These are phyloP conservation scores for Zygosaccharomyces rouxii DNA, from an alignment of 805 yeast species.

Conservation along the genomic window DNA sequence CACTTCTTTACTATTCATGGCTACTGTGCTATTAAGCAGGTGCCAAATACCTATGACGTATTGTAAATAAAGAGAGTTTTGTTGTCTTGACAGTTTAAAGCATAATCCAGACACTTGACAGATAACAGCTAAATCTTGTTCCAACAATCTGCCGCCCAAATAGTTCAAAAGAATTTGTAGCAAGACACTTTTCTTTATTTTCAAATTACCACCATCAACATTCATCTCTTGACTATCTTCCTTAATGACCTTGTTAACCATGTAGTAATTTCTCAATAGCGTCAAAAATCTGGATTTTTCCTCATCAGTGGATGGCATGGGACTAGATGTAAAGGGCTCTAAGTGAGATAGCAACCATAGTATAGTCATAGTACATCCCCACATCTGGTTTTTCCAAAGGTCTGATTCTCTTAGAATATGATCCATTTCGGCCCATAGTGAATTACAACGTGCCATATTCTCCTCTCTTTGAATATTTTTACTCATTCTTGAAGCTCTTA, in stretches of 20 bases:
- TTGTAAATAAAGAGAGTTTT: slow-evolving; percentile 19
- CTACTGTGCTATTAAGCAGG: slow-evolving; percentile 31
- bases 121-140: slow-evolving; percentile 27
- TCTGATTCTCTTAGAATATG: slow-evolving; percentile 11
- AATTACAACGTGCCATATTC: slow-evolving; percentile 14
- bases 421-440: slow-evolving; percentile 21
- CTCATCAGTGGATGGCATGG: slow-evolving; percentile 28
- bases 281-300: slow-evolving; percentile 18
- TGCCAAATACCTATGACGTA: slow-evolving; percentile 34
- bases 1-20: slow-evolving; percentile 31
- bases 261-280: slow-evolving; percentile 22
- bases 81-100: slow-evolving; percentile 26
- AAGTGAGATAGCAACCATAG: slow-evolving; percentile 31
- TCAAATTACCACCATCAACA: slow-evolving; percentile 7
- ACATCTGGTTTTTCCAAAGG: slow-evolving; percentile 21
- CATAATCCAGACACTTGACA: slow-evolving; percentile 27
- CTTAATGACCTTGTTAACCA: slow-evolving; percentile 19
- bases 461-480: slow-evolving; percentile 10
- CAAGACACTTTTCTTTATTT: slow-evolving; percentile 27
- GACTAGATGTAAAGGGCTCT: slow-evolving; percentile 30
- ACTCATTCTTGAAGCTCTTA: slow-evolving; percentile 18
- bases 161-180: slow-evolving; percentile 29
- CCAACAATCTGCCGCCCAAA: slow-evolving; percentile 29
- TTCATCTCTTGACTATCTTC: background rate
- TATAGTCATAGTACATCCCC: slow-evolving; percentile 29